Conservation (phyloP, 495 filamentous ascomycete genomes). For the Penicillium tannophilum region DNA sequence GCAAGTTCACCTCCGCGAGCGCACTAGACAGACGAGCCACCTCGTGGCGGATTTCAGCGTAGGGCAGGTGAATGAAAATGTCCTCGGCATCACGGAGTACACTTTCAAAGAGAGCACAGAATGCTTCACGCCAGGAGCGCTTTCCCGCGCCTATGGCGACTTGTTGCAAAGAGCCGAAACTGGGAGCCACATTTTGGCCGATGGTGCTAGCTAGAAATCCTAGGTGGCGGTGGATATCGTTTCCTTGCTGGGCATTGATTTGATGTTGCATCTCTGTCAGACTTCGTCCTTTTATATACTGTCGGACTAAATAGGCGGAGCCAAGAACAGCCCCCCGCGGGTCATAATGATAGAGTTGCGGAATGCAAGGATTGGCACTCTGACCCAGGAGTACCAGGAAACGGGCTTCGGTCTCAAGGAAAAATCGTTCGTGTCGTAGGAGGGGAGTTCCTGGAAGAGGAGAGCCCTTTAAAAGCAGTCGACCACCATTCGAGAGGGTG, state of each 20-base stretch:
- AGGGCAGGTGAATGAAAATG: slow-evolving; percentile 66
- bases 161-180: slow-evolving; percentile 54
- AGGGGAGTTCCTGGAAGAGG: slow-evolving; percentile 54
- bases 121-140: slow-evolving; percentile 62
- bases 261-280: slow-evolving; percentile 42
- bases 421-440: slow-evolving; percentile 58
- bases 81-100: slow-evolving; percentile 71
- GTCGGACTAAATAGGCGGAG: slow-evolving; percentile 51
- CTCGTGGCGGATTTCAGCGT: slow-evolving; percentile 60
- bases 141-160: slow-evolving; percentile 51
- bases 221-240: slow-evolving; percentile 46
- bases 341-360: slow-evolving; percentile 55
- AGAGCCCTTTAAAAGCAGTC: slow-evolving; percentile 55
- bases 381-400: slow-evolving; percentile 51
- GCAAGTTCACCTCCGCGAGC: slow-evolving; percentile 58
- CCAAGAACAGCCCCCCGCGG: slow-evolving; percentile 39
- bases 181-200: slow-evolving; percentile 42
- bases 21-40: slow-evolving; percentile 45
- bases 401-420: slow-evolving; percentile 59
- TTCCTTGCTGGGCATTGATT: slow-evolving; percentile 40
- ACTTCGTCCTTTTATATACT: slow-evolving; percentile 48
- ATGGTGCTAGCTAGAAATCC: slow-evolving; percentile 36
- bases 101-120: slow-evolving; percentile 61
- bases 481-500: slow-evolving; percentile 54
- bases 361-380: slow-evolving; percentile 48